A percentile compares a stretch with the other conserved stretches of the same genome.
Conservation (phyloP, 1,139 yeast genomes). For the Blastobotrys petasosporus region DNA sequence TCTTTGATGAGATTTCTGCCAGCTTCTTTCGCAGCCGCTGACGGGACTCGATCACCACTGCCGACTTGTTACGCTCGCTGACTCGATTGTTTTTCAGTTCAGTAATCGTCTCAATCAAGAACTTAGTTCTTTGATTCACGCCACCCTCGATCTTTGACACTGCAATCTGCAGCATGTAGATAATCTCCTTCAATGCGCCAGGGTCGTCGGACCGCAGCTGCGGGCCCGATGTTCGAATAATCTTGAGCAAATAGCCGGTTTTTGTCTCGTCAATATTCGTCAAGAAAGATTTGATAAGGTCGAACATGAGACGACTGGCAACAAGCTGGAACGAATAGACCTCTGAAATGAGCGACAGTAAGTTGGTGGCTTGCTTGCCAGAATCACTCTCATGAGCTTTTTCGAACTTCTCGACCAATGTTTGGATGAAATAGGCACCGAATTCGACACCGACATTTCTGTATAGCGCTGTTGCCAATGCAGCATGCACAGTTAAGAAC, state of each 20-base stretch:
- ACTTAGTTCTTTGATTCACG: slow-evolving; percentile 63
- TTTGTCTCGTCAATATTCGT: slow-evolving; percentile 57
- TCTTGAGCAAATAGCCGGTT: slow-evolving; percentile 68
- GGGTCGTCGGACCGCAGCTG: slow-evolving; percentile 91
- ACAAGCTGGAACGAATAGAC: slow-evolving; percentile 73
- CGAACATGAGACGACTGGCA: slow-evolving; percentile 70
- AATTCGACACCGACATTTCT: slow-evolving; percentile 76
- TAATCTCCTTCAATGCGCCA: slow-evolving; percentile 72
- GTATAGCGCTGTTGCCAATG: slow-evolving; percentile 69
- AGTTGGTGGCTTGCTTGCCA: slow-evolving; percentile 59
- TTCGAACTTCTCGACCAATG: slow-evolving; percentile 62
- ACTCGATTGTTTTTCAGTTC: slow-evolving; percentile 79
- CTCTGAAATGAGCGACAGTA: slow-evolving; percentile 68
- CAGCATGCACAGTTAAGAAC: slow-evolving; percentile 74
- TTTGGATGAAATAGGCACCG: slow-evolving; percentile 83
- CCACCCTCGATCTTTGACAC: slow-evolving; percentile 38
- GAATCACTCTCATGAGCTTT: slow-evolving; percentile 26
- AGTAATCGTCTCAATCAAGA: slow-evolving; percentile 76
- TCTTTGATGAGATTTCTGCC: slow-evolving; percentile 40
- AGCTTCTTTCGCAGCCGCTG: slow-evolving; percentile 64
- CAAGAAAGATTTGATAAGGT: slow-evolving; percentile 56
- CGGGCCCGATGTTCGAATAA: slow-evolving; percentile 72
- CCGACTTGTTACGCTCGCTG: slow-evolving; percentile 34
- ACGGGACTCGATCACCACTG: slow-evolving; percentile 44
- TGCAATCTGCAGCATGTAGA: slow-evolving; percentile 49